Conservation (phyloP, 2,329 filamentous ascomycete genomes). For the Colletotrichum chrysophilum region DNA sequence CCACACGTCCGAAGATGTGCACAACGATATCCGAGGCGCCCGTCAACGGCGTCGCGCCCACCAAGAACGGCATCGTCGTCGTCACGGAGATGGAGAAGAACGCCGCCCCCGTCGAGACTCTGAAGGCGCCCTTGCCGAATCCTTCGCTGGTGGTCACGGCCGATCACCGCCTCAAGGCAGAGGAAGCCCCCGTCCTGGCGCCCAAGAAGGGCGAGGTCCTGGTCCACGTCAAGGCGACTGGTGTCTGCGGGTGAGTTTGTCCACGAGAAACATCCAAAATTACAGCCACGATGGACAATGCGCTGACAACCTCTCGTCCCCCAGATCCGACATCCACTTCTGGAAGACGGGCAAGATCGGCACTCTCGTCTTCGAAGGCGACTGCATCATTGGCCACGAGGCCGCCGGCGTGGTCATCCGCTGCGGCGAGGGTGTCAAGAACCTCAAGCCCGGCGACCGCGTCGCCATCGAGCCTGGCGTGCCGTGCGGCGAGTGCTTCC, state of each 20-base stretch:
- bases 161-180: slow-evolving; percentile 62
- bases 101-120: background rate
- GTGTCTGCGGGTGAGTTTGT: slow-evolving; percentile 62
- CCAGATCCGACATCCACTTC: slow-evolving; percentile 70
- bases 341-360: slow-evolving; percentile 72
- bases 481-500: slow-evolving; percentile 64
- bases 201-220: slow-evolving; percentile 61
- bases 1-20: background rate
- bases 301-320: background rate
- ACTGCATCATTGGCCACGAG: slow-evolving; percentile 71
- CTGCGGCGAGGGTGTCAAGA: slow-evolving; percentile 58
- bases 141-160: slow-evolving; percentile 64
- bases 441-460: slow-evolving; percentile 63
- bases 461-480: slow-evolving; percentile 72
- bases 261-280: background rate
- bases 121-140: slow-evolving; percentile 44
- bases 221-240: slow-evolving; percentile 66
- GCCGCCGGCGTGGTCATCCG: slow-evolving; percentile 64
- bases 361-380: slow-evolving; percentile 63
- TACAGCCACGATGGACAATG: background rate
- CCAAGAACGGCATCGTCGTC: slow-evolving; percentile 2
- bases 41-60: background rate
- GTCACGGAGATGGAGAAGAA: background rate
- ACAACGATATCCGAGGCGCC: background rate
- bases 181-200: slow-evolving; percentile 61